Conservation (phyloP, 176 grass and related monocot species). For the Chrysopogon serrulatus region DNA sequence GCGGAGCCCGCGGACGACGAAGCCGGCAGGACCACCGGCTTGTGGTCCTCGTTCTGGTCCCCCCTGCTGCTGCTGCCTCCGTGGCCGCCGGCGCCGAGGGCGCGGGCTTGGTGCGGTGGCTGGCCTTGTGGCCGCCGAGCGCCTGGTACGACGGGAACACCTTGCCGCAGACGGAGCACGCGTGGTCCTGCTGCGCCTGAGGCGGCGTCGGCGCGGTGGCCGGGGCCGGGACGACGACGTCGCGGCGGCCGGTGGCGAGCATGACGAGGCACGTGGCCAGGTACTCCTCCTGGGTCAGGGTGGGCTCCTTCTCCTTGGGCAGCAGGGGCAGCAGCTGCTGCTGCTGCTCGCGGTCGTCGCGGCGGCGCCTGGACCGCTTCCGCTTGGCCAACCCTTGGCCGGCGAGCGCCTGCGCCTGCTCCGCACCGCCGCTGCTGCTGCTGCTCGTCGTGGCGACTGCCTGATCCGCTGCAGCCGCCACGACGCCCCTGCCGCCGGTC, state of each 20-base stretch:
- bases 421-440: background rate
- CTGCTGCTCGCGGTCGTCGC: background rate
- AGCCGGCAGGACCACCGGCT: background rate
- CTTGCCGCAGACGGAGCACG: conserved; percentile 93
- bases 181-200: conserved; percentile 19
- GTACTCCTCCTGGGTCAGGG: conserved; percentile 79
- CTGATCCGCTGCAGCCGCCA: background rate
- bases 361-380: conserved; percentile 48
- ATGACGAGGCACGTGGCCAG: conserved; percentile 79
- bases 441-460: background rate
- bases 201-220: background rate
- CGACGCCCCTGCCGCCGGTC: background rate
- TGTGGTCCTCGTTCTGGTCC: no score
- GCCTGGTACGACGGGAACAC: conserved; percentile 80
- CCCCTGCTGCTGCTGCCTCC: no score
- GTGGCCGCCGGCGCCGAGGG: background rate
- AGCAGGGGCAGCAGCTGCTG: no score
- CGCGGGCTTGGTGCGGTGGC: conserved; percentile 59
- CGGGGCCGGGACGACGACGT: background rate
- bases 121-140: conserved; percentile 84
- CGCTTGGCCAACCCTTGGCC: conserved; percentile 40
- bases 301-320: background rate
- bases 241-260: conserved; percentile 48
- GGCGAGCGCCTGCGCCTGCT: background rate
- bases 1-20: background rate